phyloP scores from a whole-genome alignment of 176 grass and related monocot genomes.

The Ananas comosus region DNA sequence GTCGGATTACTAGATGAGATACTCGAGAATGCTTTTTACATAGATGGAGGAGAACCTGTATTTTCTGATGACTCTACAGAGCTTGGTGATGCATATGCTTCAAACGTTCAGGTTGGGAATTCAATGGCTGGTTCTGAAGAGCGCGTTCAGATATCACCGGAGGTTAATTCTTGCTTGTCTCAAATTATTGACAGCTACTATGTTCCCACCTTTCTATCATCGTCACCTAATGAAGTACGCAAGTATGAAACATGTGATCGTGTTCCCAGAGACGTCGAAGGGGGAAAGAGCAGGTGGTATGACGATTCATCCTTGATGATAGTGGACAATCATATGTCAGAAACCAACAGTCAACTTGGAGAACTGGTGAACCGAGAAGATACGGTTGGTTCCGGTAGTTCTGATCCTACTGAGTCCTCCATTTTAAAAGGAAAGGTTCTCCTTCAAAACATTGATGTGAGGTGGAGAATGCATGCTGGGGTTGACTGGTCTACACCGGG shows the following conservation, averaged over 20 bases:
- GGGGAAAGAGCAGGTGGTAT: conserved; percentile 74
- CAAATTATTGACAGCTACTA: conserved; percentile 83
- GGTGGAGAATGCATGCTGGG: conserved; percentile 69
- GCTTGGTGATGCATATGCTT: conserved; percentile 2
- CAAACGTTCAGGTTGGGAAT: conserved; percentile 17
- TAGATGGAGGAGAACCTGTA: conserved; percentile 21
- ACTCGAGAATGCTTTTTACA: conserved; percentile 73
- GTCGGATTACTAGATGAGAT: conserved; percentile 88
- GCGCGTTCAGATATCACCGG: conserved; percentile 15
- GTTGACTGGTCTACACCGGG: conserved; percentile 57
- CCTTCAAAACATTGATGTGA: conserved; percentile 74
- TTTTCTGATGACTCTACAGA: conserved; percentile 8
- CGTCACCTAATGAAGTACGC: conserved; percentile 22
- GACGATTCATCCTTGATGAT: conserved; percentile 47
- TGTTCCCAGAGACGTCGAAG: conserved; percentile 31
- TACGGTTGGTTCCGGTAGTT: conserved; percentile 29
- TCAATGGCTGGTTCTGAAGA: conserved; percentile 25
- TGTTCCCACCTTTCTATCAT: conserved; percentile 39
- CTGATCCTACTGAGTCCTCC: conserved; percentile 30
- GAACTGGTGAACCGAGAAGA: conserved; percentile 28
- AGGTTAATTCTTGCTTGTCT: conserved; percentile 27
- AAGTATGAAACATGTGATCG: conserved; percentile 11
- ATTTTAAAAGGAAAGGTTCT: conserved; percentile 66
- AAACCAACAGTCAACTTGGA: conserved; percentile 27
- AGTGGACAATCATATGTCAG: conserved; percentile 83